Percentiles rank a stretch among this genome's conserved stretches.
These are phyloP conservation scores for Acer negundo DNA, from an alignment of 345 rosid genomes.

Conservation along the genomic window DNA sequence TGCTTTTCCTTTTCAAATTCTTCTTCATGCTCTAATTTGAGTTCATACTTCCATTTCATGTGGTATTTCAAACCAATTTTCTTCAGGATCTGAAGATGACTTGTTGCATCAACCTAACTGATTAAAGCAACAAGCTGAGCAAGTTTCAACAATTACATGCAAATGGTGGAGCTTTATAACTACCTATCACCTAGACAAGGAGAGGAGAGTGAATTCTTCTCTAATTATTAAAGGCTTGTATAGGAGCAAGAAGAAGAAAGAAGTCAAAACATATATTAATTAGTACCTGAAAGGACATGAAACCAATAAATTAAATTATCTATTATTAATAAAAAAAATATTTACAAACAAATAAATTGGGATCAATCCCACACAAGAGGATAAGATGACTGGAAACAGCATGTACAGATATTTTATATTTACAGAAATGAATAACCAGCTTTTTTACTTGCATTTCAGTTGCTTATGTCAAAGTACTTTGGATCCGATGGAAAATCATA, in stretches of 20 bases:
- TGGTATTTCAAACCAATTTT: not conserved
- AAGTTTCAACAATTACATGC: not conserved
- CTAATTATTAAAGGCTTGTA: not conserved
- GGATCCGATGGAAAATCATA: slow-evolving; percentile 59
- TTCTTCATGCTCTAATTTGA: not conserved
- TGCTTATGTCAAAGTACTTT: slow-evolving; percentile 53
- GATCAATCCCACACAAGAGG: slow-evolving; percentile 9
- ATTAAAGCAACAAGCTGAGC: not conserved
- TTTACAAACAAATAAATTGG: slow-evolving; percentile 22
- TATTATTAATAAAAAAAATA: slow-evolving; percentile 8
- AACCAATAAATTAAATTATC: slow-evolving; percentile 21
- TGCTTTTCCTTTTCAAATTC: not conserved
- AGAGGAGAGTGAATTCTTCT: not conserved
- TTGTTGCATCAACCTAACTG: no score
- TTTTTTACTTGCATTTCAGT: slow-evolving; percentile 27
- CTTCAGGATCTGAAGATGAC: not conserved
- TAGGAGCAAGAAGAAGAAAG: no score
- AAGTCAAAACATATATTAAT: no score
- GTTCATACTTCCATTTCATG: no score
- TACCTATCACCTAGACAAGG: slow-evolving; percentile 4
- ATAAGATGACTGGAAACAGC: not conserved
- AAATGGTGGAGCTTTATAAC: not conserved
- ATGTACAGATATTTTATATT: slow-evolving; percentile 27
- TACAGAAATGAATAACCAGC: slow-evolving; percentile 23
- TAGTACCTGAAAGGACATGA: not conserved